Evolutionary conservation across 2,329 filamentous ascomycete genomes (phyloP), one percentile per base, ranked within the genome.

Genomic region (Aspergillus tamarii): DNA sequence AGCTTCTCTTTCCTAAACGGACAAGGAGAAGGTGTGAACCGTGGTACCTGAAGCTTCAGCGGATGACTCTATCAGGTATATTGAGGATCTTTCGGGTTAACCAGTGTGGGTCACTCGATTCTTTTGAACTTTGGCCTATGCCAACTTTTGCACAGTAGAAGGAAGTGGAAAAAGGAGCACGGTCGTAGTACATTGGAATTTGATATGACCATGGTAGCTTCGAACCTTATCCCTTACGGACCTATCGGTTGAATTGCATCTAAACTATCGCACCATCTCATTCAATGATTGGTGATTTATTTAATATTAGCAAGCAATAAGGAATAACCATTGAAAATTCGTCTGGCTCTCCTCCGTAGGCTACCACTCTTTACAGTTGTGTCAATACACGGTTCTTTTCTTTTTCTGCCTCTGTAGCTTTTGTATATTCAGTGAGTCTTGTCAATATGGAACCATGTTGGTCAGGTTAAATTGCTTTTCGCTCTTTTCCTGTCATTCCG

Each of bases 241-340:
- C 52, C 52, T 55, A 55, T 55, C 52, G 52, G 52, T 4, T 55
- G 52, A 39, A 55, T 55, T 55, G 32, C 32, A 4, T 55, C 34
- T 34, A 21, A 36, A 39, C 36, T 39, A 36, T 55, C 14, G n/a
- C 52, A 39, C 11, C 28, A 52, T 21, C 26, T 21, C 48, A 11
- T n/a, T 32, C 28, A 52, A 52, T 32, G 48, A 52, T 52, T 52
- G 48, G 28, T 9, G 48, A 52, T 34, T 30, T 26, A 50, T 50
- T 34, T 23, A 32, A 52, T 52, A 52, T 32, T 52, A 34, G 16
- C 16, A 32, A 52, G 21, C 16, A 32, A 19, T 9, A 32, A 52
- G 16, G 28, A 52, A 39, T 41, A 23, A 21, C 32, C 32, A 52
- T n/a, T n/a, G 19, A 10, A n/a, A 7, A 36, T n/a, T 9, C 14